phyloP scores from a whole-genome alignment of 2,329 filamentous ascomycete species.

The Fusarium neocosmosporiellum region DNA sequence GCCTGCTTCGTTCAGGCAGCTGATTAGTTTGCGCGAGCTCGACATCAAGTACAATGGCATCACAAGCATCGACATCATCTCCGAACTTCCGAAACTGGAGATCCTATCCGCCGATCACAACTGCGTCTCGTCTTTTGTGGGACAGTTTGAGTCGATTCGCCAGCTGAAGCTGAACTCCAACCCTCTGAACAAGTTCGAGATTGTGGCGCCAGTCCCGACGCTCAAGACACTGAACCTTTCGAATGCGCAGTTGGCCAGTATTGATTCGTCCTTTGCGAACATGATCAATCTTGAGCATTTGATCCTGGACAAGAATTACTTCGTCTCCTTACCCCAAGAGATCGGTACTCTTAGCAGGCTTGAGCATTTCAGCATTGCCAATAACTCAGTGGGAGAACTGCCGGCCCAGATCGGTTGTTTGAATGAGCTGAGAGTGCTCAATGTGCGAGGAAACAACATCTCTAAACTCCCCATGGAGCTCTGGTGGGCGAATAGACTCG shows the following conservation, averaged over 20 bases:
- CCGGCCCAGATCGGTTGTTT: conserved; percentile 91
- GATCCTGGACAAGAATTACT: conserved; percentile 93
- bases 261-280: conserved; percentile 89
- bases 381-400: conserved; percentile 86
- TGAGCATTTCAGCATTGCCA: conserved; percentile 93
- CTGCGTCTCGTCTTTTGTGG: conserved; percentile 87
- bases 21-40: conserved; percentile 85
- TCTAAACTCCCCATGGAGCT: conserved; percentile 88
- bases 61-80: conserved; percentile 87
- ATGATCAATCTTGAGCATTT: conserved; percentile 89
- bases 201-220: conserved; percentile 80
- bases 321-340: conserved; percentile 86
- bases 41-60: conserved; percentile 95
- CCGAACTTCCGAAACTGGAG: conserved; percentile 86
- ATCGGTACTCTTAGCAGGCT: conserved; percentile 86
- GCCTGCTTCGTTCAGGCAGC: conserved; percentile 76
- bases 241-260: conserved; percentile 88
- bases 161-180: conserved; percentile 93
- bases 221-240: conserved; percentile 90
- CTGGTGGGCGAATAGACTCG: conserved; percentile 93
- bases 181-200: conserved; percentile 92
- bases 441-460: conserved; percentile 94
- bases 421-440: conserved; percentile 83
- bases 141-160: conserved; percentile 86
- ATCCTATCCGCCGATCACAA: conserved; percentile 94